These are phyloP conservation scores for Daphne laureola DNA, from an alignment of 441 rosid genomes.

Conservation along the genomic window DNA sequence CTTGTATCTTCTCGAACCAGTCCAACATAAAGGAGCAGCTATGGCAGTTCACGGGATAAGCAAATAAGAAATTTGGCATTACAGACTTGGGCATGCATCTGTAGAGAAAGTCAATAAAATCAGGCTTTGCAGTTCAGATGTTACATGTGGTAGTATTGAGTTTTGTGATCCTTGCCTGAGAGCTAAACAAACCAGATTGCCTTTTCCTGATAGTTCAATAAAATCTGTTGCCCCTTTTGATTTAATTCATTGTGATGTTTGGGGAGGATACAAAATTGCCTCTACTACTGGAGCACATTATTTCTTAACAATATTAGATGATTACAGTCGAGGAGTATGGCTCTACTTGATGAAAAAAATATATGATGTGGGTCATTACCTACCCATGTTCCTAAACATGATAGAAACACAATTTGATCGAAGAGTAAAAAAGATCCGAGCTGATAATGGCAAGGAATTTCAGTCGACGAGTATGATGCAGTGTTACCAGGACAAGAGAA, in stretches of 20 bases:
- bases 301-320: slow-evolving; percentile 2
- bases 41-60: background rate
- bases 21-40: background rate
- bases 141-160: background rate
- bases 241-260: slow-evolving; percentile 1
- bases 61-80: background rate
- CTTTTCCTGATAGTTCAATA: slow-evolving; percentile 1
- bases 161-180: background rate
- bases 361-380: background rate
- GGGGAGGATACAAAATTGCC: background rate
- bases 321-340: background rate
- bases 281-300: background rate
- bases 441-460: slow-evolving; percentile 2
- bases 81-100: background rate
- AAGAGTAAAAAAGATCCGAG: background rate
- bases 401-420: background rate
- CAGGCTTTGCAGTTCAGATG: too few species aligned
- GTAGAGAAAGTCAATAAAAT: background rate
- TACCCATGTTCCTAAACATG: background rate
- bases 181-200: background rate
- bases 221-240: background rate
- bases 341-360: background rate
- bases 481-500: background rate
- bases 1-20: background rate
- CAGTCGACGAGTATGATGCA: background rate